These are phyloP conservation scores for Plectranthus barbatus DNA, from an alignment of 257 asterid species.

Conservation along the genomic window DNA sequence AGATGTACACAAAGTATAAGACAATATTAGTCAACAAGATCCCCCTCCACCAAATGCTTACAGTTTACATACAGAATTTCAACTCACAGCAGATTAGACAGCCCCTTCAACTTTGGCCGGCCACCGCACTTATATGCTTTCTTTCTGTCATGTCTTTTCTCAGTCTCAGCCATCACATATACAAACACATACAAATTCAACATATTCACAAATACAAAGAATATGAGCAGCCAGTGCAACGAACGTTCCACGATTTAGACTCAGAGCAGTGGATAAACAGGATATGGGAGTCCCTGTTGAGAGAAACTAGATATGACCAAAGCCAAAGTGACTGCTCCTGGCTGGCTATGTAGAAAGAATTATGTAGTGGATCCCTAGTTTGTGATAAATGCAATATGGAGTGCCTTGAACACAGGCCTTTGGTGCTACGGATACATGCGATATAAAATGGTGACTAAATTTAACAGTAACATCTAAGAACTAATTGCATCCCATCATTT, in stretches of 20 bases:
- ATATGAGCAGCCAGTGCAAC: neutral
- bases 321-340: neutral
- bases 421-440: neutral
- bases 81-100: neutral
- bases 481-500: neutral
- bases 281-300: neutral
- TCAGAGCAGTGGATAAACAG: neutral
- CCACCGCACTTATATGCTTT: neutral
- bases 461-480: no score
- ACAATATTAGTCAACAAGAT: neutral
- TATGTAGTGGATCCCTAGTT: neutral
- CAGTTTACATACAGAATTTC: no score
- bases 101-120: neutral
- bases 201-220: neutral
- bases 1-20: neutral
- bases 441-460: no score
- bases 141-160: neutral
- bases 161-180: neutral
- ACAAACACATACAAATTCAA: neutral
- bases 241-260: neutral
- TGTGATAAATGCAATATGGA: neutral
- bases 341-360: neutral
- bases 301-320: neutral
- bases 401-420: neutral
- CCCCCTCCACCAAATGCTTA: constrained; percentile 1